Conservation (phyloP, 768 basidiomycete genomes). For the Chlorophyllum brunneum region DNA sequence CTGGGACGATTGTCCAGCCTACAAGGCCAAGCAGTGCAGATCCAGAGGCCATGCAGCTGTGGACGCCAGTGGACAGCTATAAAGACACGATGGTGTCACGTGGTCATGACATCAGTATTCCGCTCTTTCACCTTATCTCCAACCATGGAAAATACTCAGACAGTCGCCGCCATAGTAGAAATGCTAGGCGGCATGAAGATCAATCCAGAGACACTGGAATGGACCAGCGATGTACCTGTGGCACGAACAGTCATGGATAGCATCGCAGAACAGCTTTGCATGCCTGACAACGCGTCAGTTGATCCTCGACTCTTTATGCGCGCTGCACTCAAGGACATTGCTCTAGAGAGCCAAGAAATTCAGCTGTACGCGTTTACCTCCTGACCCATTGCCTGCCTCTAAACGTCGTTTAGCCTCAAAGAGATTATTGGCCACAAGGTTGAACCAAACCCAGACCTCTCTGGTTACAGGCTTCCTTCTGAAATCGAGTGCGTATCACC, state of each 20-base stretch:
- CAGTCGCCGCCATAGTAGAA: constrained; percentile 16
- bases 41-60: constrained; percentile 16
- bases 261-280: constrained; percentile 26
- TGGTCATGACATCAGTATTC: constrained; percentile 3
- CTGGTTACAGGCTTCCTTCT: background rate
- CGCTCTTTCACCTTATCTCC: background rate
- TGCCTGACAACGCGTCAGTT: constrained; percentile 11
- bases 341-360: constrained; percentile 27
- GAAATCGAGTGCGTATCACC: background rate
- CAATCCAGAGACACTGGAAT: constrained; percentile 26
- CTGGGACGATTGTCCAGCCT: constrained; percentile 69
- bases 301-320: background rate
- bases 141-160: background rate
- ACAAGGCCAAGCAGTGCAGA: constrained; percentile 30
- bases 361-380: constrained; percentile 19
- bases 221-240: constrained; percentile 28
- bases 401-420: background rate
- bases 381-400: background rate
- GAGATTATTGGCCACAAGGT: background rate
- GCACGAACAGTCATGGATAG: constrained; percentile 29
- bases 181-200: constrained; percentile 29
- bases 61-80: constrained; percentile 11
- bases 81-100: background rate
- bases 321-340: constrained; percentile 24
- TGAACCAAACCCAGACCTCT: background rate